phyloP scores from a whole-genome alignment of 176 grass and related monocot species.

The Pharus latifolius region DNA sequence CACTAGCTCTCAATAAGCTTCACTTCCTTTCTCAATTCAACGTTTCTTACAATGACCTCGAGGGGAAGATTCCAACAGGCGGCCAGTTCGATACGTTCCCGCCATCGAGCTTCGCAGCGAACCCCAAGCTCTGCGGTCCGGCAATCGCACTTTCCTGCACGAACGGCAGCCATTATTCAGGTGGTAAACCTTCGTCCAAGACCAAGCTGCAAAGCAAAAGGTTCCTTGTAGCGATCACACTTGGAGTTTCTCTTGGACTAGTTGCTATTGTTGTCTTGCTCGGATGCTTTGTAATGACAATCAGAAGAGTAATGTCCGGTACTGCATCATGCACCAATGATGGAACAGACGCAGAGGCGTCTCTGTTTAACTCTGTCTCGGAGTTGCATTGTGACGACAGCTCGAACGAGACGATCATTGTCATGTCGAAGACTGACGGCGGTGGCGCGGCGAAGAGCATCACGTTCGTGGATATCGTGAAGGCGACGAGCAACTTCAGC shows the following conservation, averaged over 20 bases:
- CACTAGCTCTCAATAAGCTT: neutral
- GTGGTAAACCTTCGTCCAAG: neutral
- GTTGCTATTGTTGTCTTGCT: neutral
- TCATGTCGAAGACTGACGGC: constrained; percentile 5
- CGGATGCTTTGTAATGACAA: constrained; percentile 12
- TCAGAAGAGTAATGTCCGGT: neutral
- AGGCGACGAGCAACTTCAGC: constrained; percentile 42
- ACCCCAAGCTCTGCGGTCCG: constrained; percentile 34
- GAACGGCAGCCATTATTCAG: too few species aligned
- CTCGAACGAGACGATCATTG: constrained; percentile 4
- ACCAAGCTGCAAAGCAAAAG: neutral
- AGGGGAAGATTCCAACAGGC: constrained; percentile 40
- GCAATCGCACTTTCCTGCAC: neutral
- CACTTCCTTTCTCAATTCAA: constrained; percentile 28
- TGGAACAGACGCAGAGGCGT: neutral
- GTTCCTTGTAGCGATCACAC: constrained; percentile 12
- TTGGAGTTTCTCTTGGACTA: constrained; percentile 21
- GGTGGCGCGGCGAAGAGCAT: neutral
- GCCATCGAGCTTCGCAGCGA: neutral
- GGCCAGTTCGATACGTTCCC: constrained; percentile 32
- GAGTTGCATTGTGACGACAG: constrained; percentile 10
- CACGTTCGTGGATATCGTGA: constrained; percentile 32
- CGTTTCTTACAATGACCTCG: constrained; percentile 35
- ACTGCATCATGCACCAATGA: neutral
- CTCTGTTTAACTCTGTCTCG: constrained; percentile 21